These are phyloP conservation scores for Boechera divaricarpa DNA, from an alignment of 345 rosid genomes.

Conservation along the genomic window DNA sequence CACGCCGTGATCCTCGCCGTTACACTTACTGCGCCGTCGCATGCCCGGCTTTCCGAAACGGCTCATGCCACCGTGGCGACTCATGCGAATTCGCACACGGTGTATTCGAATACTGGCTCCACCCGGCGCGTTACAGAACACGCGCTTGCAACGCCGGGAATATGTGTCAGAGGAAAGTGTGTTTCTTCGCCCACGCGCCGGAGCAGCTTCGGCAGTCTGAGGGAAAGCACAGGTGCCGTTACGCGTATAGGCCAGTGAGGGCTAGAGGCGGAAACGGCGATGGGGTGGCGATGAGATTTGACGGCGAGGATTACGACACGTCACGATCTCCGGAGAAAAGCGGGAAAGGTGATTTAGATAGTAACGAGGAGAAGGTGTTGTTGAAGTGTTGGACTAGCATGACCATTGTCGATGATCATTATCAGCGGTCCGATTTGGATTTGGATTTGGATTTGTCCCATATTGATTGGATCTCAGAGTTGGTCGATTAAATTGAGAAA, in stretches of 20 bases:
- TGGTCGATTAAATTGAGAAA: conserved; percentile 46
- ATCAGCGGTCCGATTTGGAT: conserved; percentile 42
- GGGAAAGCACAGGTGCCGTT: conserved; percentile 42
- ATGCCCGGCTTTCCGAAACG: conserved; percentile 74
- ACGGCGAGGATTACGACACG: conserved; percentile 36
- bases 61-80: conserved; percentile 69
- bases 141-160: conserved; percentile 72
- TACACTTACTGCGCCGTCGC: conserved; percentile 66
- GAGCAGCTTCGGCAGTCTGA: conserved; percentile 63
- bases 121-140: conserved; percentile 76
- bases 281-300: conserved; percentile 25
- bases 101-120: conserved; percentile 89
- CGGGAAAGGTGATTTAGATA: conserved; percentile 39
- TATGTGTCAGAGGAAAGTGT: conserved; percentile 70
- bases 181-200: conserved; percentile 84
- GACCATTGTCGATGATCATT: conserved; percentile 49
- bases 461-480: conserved; percentile 56
- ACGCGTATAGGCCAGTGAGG: conserved; percentile 40
- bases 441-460: conserved; percentile 43
- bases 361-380: conserved; percentile 42
- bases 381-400: conserved; percentile 49
- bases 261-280: conserved; percentile 23
- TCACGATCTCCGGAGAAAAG: conserved; percentile 35
- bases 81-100: conserved; percentile 77
- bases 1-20: conserved; percentile 84